These are phyloP conservation scores for Isoetes taiwanensis DNA, from an alignment of 75 land plant species.

Conservation along the genomic window DNA sequence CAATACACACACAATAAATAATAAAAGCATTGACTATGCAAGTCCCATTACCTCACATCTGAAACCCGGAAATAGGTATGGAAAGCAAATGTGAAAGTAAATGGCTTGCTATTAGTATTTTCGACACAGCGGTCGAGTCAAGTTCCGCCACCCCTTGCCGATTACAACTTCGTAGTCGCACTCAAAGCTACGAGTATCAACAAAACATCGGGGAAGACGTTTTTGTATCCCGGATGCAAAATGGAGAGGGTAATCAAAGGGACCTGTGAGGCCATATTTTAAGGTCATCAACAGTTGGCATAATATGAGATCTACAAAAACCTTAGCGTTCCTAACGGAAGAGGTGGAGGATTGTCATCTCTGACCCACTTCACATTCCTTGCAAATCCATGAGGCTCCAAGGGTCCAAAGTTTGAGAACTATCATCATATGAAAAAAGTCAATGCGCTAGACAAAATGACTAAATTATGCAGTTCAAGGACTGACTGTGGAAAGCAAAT, in stretches of 20 bases:
- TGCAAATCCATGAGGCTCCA: constrained; percentile 20
- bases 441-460: too few species aligned
- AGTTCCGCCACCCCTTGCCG: constrained; percentile 29
- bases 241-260: not conserved
- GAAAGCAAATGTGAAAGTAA: constrained; percentile 31
- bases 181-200: constrained; percentile 33
- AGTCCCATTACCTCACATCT: constrained; percentile 18
- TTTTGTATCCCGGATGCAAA: too few species aligned
- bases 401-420: constrained; percentile 14
- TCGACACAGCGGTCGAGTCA: constrained; percentile 22
- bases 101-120: constrained; percentile 29
- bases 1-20: not conserved
- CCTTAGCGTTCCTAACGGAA: not conserved
- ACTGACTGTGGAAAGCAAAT: constrained; percentile 74
- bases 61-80: constrained; percentile 38
- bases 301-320: constrained; percentile 16
- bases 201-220: too few species aligned
- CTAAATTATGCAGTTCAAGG: too few species aligned
- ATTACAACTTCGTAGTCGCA: constrained; percentile 19
- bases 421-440: too few species aligned
- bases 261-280: constrained; percentile 21
- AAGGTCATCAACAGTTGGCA: constrained; percentile 10
- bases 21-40: not conserved
- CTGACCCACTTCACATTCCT: constrained; percentile 17
- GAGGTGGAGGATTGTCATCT: constrained; percentile 42